Conservation (phyloP, 2,329 filamentous ascomycete genomes). For the Fusarium napiforme region DNA sequence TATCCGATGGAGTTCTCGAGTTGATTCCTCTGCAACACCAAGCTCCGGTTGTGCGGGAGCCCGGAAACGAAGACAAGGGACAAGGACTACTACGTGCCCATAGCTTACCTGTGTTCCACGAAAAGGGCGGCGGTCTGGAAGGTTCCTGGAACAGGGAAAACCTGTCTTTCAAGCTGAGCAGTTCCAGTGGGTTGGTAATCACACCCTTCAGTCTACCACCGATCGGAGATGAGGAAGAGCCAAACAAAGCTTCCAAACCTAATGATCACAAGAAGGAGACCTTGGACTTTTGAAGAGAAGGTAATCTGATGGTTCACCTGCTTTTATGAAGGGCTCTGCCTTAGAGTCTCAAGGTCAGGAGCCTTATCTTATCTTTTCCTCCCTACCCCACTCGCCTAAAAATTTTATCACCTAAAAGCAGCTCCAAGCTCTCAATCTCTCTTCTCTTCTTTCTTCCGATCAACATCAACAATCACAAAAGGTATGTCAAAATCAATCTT, state of each 20-base stretch:
- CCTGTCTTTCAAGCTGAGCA: slow-evolving; percentile 88
- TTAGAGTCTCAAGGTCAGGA: neutral
- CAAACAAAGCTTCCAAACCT: slow-evolving; percentile 52
- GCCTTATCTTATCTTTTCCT: slow-evolving; percentile 22
- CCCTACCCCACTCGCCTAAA: slow-evolving; percentile 37
- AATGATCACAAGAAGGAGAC: slow-evolving; percentile 71
- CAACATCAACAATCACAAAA: slow-evolving; percentile 27
- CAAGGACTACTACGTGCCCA: slow-evolving; percentile 90
- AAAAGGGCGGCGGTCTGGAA: slow-evolving; percentile 83
- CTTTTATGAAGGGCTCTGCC: neutral
- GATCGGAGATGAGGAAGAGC: slow-evolving; percentile 74
- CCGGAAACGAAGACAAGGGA: slow-evolving; percentile 73
- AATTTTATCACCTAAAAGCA: slow-evolving; percentile 37
- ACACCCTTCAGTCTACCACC: slow-evolving; percentile 91
- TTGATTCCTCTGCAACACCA: slow-evolving; percentile 74
- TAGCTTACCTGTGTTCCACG: slow-evolving; percentile 84
- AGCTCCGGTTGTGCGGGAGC: slow-evolving; percentile 62
- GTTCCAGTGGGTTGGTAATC: slow-evolving; percentile 82
- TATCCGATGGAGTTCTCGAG: slow-evolving; percentile 88
- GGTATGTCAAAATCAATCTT: slow-evolving; percentile 33
- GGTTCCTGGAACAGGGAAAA: slow-evolving; percentile 80
- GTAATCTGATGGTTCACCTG: neutral
- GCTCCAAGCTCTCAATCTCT: slow-evolving; percentile 23
- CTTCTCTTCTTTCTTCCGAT: slow-evolving; percentile 33
- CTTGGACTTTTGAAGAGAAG: slow-evolving; percentile 73